phyloP scores from a whole-genome alignment of 2,329 filamentous ascomycete species.

The Orbilia blumenaviensis region DNA sequence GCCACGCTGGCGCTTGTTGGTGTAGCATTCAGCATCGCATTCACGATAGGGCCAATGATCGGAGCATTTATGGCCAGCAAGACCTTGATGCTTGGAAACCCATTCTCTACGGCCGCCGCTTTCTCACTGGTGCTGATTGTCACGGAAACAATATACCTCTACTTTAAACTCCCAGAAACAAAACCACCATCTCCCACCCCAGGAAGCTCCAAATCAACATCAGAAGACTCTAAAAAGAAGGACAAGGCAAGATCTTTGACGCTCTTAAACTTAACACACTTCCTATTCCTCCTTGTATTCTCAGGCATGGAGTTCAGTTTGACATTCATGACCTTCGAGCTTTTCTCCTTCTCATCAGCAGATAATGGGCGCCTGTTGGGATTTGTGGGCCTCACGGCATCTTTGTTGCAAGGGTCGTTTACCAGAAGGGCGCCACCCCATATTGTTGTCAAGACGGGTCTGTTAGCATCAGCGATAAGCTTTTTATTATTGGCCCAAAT shows the following conservation, averaged over 20 bases:
- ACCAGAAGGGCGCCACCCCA: slow-evolving; percentile 85
- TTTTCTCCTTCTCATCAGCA: slow-evolving; percentile 82
- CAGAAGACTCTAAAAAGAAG: slow-evolving; percentile 25
- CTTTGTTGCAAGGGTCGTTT: slow-evolving; percentile 90
- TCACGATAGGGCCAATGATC: slow-evolving; percentile 92
- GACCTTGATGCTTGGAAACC: slow-evolving; percentile 78
- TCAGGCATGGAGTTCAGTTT: slow-evolving; percentile 98
- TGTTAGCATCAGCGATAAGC: slow-evolving; percentile 77
- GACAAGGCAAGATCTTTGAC: slow-evolving; percentile 59
- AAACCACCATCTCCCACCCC: slow-evolving; percentile 69
- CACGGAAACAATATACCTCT: slow-evolving; percentile 87
- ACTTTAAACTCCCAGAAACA: slow-evolving; percentile 85
- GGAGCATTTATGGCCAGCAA: slow-evolving; percentile 86
- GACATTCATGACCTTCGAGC: slow-evolving; percentile 95
- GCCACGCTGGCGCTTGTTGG: slow-evolving; percentile 96
- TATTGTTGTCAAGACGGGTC: slow-evolving; percentile 79
- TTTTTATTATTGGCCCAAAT: slow-evolving; percentile 82
- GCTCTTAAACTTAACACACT: slow-evolving; percentile 84
- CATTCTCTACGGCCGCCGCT: slow-evolving; percentile 89
- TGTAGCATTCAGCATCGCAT: slow-evolving; percentile 94
- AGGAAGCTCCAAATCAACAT: slow-evolving; percentile 57
- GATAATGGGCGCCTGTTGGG: slow-evolving; percentile 87
- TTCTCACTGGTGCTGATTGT: slow-evolving; percentile 87
- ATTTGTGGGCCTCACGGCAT: slow-evolving; percentile 89
- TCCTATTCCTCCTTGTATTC: slow-evolving; percentile 94